These are phyloP conservation scores for Pyropia yezoensis DNA, from an alignment of 23 red algal species.

Conservation along the genomic window DNA sequence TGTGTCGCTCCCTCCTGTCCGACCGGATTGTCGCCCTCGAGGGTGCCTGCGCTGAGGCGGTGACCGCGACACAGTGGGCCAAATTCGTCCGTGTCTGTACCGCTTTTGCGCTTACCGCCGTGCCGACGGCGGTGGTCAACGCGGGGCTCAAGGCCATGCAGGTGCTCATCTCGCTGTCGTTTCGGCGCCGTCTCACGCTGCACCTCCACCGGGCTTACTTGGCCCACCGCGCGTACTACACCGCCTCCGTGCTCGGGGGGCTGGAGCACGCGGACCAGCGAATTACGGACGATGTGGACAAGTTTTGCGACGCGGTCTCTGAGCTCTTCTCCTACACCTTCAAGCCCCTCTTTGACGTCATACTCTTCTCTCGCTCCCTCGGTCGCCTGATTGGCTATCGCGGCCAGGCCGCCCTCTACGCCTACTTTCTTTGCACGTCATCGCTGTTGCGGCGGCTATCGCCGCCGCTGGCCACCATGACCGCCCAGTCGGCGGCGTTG, in stretches of 20 bases:
- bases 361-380: constrained; percentile 55
- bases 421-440: constrained; percentile 48
- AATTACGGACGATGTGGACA: constrained; percentile 71
- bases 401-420: constrained; percentile 55
- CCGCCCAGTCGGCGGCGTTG: constrained; percentile 40
- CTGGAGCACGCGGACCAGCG: constrained; percentile 62
- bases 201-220: constrained; percentile 39
- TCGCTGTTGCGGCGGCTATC: constrained; percentile 34
- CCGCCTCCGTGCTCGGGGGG: constrained; percentile 31
- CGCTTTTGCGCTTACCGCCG: constrained; percentile 34
- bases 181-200: constrained; percentile 32
- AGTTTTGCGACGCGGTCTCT: constrained; percentile 63
- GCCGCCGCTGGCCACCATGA: constrained; percentile 66
- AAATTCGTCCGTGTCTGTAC: constrained; percentile 30
- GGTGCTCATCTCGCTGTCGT: constrained; percentile 37
- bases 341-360: constrained; percentile 65
- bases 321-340: constrained; percentile 79
- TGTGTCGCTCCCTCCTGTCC: constrained; percentile 31
- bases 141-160: constrained; percentile 62
- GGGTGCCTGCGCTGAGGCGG: constrained; percentile 45
- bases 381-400: constrained; percentile 55
- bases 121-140: constrained; percentile 60
- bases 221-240: constrained; percentile 61
- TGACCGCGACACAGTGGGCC: constrained; percentile 50
- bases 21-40: constrained; percentile 51